Evolutionary conservation across 2,329 filamentous ascomycete genomes (phyloP).

Genomic region (Hymenoscyphus repandus): DNA sequence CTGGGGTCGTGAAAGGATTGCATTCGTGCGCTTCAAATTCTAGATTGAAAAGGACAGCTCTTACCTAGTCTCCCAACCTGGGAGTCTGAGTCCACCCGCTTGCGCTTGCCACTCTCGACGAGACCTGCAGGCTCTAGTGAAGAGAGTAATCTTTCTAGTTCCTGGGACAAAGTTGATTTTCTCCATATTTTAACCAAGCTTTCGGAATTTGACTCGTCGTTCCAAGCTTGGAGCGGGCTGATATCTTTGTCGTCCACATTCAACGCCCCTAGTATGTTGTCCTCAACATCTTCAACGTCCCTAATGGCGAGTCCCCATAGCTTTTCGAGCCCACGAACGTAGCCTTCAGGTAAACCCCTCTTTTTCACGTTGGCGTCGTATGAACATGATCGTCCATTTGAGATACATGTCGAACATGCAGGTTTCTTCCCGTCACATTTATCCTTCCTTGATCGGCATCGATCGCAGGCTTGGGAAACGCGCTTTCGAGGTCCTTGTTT

Average conservation of each 20-base stretch:
- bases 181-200: slow-evolving; percentile 28
- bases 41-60: no score
- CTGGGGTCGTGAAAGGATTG: no score
- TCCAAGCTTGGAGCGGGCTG: slow-evolving; percentile 24
- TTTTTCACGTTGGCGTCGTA: slow-evolving; percentile 72
- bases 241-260: slow-evolving; percentile 33
- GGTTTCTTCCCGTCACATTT: slow-evolving; percentile 59
- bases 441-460: slow-evolving; percentile 49
- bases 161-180: slow-evolving; percentile 28
- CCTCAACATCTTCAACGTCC: slow-evolving; percentile 43
- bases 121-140: slow-evolving; percentile 19
- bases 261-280: slow-evolving; percentile 41
- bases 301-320: slow-evolving; percentile 50
- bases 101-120: slow-evolving; percentile 22
- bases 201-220: slow-evolving; percentile 26
- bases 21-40: no score
- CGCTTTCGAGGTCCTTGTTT: slow-evolving; percentile 27
- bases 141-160: slow-evolving; percentile 29
- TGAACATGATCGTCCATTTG: slow-evolving; percentile 47
- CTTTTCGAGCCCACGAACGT: slow-evolving; percentile 67
- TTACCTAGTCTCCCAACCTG: slow-evolving; percentile 4
- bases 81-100: slow-evolving; percentile 20
- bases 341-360: slow-evolving; percentile 73
- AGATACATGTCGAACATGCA: slow-evolving; percentile 56
- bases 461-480: slow-evolving; percentile 50